These are phyloP conservation scores for Rhodotorula sp. DNA, from an alignment of 1,284 basidiomycete genomes.

Conservation along the genomic window DNA sequence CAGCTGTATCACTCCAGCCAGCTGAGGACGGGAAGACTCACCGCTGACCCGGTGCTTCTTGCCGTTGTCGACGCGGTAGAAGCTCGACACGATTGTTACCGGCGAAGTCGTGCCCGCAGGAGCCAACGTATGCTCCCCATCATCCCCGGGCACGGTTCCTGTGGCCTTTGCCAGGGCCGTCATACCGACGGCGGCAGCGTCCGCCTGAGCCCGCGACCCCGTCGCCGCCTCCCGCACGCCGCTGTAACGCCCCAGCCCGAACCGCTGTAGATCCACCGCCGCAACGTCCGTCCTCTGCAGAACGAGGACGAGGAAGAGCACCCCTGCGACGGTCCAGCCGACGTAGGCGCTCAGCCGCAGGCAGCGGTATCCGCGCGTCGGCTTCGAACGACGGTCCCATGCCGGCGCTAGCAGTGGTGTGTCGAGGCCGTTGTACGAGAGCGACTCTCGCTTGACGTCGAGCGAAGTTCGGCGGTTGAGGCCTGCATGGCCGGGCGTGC, in stretches of 20 bases:
- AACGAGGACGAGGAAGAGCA: slow-evolving; percentile 25
- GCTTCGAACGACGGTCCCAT: neutral
- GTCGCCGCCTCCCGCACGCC: neutral
- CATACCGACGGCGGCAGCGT: neutral
- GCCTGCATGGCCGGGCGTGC: neutral
- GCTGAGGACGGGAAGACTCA: slow-evolving; percentile 3
- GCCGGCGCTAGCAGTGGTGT: neutral
- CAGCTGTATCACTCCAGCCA: neutral
- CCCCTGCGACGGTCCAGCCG: slow-evolving; percentile 26
- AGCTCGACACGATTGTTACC: slow-evolving; percentile 42
- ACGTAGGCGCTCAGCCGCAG: slow-evolving; percentile 16
- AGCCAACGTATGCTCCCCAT: neutral
- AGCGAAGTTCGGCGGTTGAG: slow-evolving; percentile 7
- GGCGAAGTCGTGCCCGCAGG: slow-evolving; percentile 11
- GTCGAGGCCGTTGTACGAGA: neutral
- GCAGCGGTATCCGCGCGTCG: slow-evolving; percentile 13
- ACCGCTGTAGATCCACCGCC: neutral
- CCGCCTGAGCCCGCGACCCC: neutral
- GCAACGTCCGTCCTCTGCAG: slow-evolving; percentile 4
- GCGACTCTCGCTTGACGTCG: slow-evolving; percentile 8
- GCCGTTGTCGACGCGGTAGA: slow-evolving; percentile 40
- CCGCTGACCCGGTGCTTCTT: slow-evolving; percentile 43
- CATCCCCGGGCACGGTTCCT: neutral
- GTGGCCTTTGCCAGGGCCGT: neutral
- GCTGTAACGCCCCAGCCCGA: neutral